Evolutionary conservation across 129 eudicot genomes (phyloP), one percentile per base, ranked within the genome.

Genomic region (Deinandra increscens): DNA sequence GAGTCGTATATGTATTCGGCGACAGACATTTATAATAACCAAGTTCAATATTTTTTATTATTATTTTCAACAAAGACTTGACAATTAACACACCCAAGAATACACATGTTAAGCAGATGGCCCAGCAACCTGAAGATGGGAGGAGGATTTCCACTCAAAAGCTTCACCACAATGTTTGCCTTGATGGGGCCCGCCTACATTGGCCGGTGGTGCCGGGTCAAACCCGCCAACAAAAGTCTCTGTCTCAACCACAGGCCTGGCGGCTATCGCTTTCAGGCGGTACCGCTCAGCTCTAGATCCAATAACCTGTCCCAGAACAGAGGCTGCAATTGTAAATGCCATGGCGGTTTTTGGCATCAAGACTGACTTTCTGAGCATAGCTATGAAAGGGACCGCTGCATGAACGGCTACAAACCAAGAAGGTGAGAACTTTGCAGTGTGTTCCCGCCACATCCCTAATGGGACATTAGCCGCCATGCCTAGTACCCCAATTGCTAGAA

Each of bases 361-460:
- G 3, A 93, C 82, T 0, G 88, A 81, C 78, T 93, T 93, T 81
- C 99, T 81, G 44, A 93, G 91, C 90, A 93, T 86, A 64, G 73
- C 99, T 75, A 93, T 86, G 78, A 93, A 93, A 20, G 99, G 99
- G 23, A 93, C 97, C 0, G 99, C 99, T 6, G 99, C 99, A 82
- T 93, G 99, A 41, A 93, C 99, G 1, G 99, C 97, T 31, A 73
- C 87, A 67, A 93, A 93, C 99, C 99, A 93, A 33, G 95, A 80
- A 17, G 95, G 97, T 9, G 99, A 89, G 72, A 93, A 93, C 64
- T 93, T 93, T 65, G 85, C 71, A 0, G 99, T 93, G 75, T 93
- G 99, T 75, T 93, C 99, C 38, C 99, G 85, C 99, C 99, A 93
- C 41, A 83, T 65, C 6, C 99, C 99, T 67, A 93, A 61, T 9